phyloP scores from a whole-genome alignment of 2,329 filamentous ascomycete species.

The Chaetomium globosum region DNA sequence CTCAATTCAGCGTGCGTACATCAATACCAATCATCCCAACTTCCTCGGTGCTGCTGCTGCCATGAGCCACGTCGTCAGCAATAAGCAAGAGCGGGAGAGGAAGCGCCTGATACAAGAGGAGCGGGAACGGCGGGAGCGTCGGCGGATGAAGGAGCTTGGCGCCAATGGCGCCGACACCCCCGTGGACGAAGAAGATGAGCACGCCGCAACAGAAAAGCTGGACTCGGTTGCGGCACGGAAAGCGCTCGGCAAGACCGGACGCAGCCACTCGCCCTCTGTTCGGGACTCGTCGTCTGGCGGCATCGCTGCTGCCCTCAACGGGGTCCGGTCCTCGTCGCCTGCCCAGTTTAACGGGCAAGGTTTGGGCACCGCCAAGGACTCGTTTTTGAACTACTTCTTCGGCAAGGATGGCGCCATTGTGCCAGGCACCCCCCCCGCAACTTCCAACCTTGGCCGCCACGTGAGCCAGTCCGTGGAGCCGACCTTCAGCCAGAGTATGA shows the following conservation, averaged over 20 bases:
- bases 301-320: constrained; percentile 69
- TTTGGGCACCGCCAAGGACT: constrained; percentile 72
- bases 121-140: constrained; percentile 79
- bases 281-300: constrained; percentile 66
- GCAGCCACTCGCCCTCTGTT: constrained; percentile 82
- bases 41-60: constrained; percentile 95
- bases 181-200: constrained; percentile 65
- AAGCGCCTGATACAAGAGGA: constrained; percentile 80
- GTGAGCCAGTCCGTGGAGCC: constrained; percentile 78
- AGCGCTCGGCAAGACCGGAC: constrained; percentile 60
- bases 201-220: constrained; percentile 51
- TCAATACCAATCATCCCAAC: constrained; percentile 99
- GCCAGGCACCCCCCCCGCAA: constrained; percentile 46
- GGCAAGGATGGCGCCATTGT: constrained; percentile 78
- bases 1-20: constrained; percentile 95
- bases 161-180: constrained; percentile 71
- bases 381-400: constrained; percentile 98
- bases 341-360: constrained; percentile 63
- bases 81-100: constrained; percentile 91
- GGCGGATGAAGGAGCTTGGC: constrained; percentile 79
- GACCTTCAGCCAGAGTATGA: constrained; percentile 80
- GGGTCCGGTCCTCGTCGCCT: constrained; percentile 63
- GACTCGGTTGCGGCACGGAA: constrained; percentile 64
- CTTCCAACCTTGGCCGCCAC: constrained; percentile 58
- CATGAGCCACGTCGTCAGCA: constrained; percentile 95